Conservation (phyloP, 768 basidiomycete species). For the Leccinum uliginosum region DNA sequence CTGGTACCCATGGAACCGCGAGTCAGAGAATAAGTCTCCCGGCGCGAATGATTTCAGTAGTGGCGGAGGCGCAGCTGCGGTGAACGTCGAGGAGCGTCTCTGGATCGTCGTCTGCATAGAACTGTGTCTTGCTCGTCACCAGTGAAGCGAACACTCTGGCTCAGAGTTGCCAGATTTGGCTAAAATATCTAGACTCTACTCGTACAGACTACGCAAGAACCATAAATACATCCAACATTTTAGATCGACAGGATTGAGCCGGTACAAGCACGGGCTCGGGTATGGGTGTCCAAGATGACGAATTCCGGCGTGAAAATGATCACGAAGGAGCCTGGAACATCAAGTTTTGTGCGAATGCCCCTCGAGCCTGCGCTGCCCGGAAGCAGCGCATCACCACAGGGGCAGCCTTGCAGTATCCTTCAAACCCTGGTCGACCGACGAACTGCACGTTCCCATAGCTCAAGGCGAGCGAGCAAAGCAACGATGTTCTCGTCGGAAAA, state of each 20-base stretch:
- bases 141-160: background rate
- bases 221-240: background rate
- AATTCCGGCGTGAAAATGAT: background rate
- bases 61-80: constrained; percentile 1
- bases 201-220: background rate
- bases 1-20: constrained; percentile 40
- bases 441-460: constrained; percentile 27
- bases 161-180: constrained; percentile 7
- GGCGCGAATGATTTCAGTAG: constrained; percentile 5
- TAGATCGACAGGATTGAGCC: background rate
- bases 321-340: background rate
- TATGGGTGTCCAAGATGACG: background rate
- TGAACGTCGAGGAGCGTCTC: constrained; percentile 26
- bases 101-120: constrained; percentile 24
- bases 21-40: constrained; percentile 37
- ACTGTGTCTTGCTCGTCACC: background rate
- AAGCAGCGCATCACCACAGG: background rate
- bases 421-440: constrained; percentile 17
- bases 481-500: constrained; percentile 26
- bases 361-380: background rate
- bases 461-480: constrained; percentile 23
- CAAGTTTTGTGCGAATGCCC: background rate
- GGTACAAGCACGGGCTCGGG: background rate
- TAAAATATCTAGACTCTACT: background rate
- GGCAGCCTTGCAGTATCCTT: background rate